phyloP scores from a whole-genome alignment of 202 grass and related monocot genomes.

The Setaria italica region DNA sequence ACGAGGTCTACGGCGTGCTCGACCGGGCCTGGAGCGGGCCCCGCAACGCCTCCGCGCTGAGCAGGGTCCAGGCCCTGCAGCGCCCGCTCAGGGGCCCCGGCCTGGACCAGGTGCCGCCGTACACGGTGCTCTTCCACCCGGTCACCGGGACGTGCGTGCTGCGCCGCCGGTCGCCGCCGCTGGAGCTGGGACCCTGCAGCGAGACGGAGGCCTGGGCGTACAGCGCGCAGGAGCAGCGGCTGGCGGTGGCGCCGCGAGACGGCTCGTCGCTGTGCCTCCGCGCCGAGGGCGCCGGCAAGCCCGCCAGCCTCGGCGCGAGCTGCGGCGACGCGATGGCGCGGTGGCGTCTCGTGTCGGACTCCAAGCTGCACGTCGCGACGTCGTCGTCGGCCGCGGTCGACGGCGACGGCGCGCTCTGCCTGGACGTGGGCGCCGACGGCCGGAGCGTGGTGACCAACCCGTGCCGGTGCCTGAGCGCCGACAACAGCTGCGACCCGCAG shows the following conservation, averaged over 20 bases:
- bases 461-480: conserved; percentile 72
- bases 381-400: background rate
- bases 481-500: conserved; percentile 70
- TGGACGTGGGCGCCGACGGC: conserved; percentile 72
- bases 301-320: conserved; percentile 39
- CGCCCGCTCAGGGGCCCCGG: conserved; percentile 73
- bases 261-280: conserved; percentile 46
- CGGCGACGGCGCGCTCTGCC: conserved; percentile 48
- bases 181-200: conserved; percentile 70
- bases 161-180: conserved; percentile 9
- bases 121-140: conserved; percentile 77
- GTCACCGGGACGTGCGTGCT: conserved; percentile 64
- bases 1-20: conserved; percentile 82
- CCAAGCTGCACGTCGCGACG: conserved; percentile 72
- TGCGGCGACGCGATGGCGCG: conserved; percentile 51
- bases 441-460: conserved; percentile 71
- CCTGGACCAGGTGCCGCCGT: conserved; percentile 45
- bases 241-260: conserved; percentile 46
- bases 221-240: conserved; percentile 32
- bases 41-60: conserved; percentile 60
- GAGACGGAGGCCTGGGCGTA: conserved; percentile 66
- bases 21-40: conserved; percentile 56
- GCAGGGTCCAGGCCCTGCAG: conserved; percentile 69
- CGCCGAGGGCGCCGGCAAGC: conserved; percentile 47
- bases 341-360: conserved; percentile 76